Evolutionary conservation across 768 basidiomycete genomes (phyloP), one percentile per base, ranked within the genome.

Genomic region (Sarcodon aspratus): DNA sequence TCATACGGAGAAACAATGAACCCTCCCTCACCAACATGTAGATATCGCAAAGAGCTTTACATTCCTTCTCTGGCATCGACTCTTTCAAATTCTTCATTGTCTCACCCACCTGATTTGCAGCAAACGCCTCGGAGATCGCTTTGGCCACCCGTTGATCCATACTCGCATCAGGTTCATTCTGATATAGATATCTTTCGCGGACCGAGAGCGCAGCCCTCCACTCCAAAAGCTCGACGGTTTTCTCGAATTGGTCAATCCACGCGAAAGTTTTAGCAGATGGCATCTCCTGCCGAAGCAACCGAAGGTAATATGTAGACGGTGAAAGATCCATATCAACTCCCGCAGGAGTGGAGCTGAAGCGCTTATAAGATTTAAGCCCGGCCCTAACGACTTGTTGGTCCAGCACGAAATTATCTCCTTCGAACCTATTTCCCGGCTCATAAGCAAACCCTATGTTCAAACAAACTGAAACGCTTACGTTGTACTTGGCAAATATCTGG

Each of bases 371-470:
- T 55, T 85, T 88, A 31, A 85, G 63, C 3, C 82, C 82, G 0
- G 82, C 77, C 18, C 83, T 76, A 33, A 84, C 76, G 33, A 85
- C 83, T 62, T 89, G 86, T 44, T 76, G 71, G 54, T 85, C 80
- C 9, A 89, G 71, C 6, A 87, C 80, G 52, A 74, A 87, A 58
- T 89, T 88, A 57, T 89, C 86, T n/a, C n/a, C n/a, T n/a, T n/a
- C n/a, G n/a, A n/a, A n/a, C n/a, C n/a, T n/a, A n/a, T n/a, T n/a
- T n/a, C n/a, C n/a, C n/a, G n/a, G n/a, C n/a, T n/a, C n/a, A n/a
- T n/a, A n/a, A n/a, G n/a, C n/a, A n/a, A n/a, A n/a, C n/a, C n/a
- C n/a, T n/a, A n/a, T n/a, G n/a, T n/a, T n/a, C n/a, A n/a, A n/a
- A n/a, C n/a, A n/a, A n/a, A n/a, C n/a, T n/a, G n/a, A n/a, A n/a